Percentiles rank a stretch among this genome's conserved stretches.
Evolutionary conservation across 2,329 filamentous ascomycete species (phyloP).

Genomic region (Dactylellina parvicollis): DNA sequence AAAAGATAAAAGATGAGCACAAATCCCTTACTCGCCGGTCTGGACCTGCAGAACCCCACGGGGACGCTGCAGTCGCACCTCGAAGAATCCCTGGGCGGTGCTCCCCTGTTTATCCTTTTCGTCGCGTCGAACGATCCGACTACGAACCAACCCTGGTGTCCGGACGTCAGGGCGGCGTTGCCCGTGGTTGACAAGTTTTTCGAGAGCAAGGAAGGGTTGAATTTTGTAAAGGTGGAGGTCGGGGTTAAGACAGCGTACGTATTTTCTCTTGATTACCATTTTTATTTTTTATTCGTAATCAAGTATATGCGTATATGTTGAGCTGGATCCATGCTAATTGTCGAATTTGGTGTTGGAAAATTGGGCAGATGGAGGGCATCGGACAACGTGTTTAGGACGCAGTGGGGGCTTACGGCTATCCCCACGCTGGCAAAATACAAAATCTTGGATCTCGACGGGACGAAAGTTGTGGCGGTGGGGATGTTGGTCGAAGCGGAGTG

Average conservation of each 20-base stretch:
- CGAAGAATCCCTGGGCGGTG: background rate
- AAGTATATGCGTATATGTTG: too few relatives aligned
- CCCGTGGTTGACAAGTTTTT: slow-evolving; percentile 60
- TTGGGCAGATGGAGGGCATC: slow-evolving; percentile 60
- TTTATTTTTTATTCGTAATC: background rate
- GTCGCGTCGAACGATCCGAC: slow-evolving; percentile 60
- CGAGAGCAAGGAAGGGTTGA: slow-evolving; percentile 50
- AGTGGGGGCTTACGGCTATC: slow-evolving; percentile 60
- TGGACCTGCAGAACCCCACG: slow-evolving; percentile 11
- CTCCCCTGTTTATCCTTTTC: slow-evolving; percentile 60
- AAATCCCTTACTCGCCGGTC: background rate
- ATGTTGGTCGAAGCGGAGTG: slow-evolving; percentile 42
- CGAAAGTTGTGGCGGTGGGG: slow-evolving; percentile 58
- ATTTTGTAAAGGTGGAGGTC: slow-evolving; percentile 60
- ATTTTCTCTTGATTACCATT: slow-evolving; percentile 46
- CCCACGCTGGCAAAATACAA: slow-evolving; percentile 61
- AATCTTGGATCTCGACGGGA: slow-evolving; percentile 58
- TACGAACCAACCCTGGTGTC: slow-evolving; percentile 62
- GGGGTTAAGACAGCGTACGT: slow-evolving; percentile 60
- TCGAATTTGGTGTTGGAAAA: background rate
- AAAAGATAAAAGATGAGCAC: background rate
- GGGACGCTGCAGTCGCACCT: slow-evolving; percentile 21
- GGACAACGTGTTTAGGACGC: slow-evolving; percentile 60
- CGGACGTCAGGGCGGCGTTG: slow-evolving; percentile 61
- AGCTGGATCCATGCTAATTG: too few relatives aligned